phyloP scores from a whole-genome alignment of 495 filamentous ascomycete species.

The Cercophora scortea region DNA sequence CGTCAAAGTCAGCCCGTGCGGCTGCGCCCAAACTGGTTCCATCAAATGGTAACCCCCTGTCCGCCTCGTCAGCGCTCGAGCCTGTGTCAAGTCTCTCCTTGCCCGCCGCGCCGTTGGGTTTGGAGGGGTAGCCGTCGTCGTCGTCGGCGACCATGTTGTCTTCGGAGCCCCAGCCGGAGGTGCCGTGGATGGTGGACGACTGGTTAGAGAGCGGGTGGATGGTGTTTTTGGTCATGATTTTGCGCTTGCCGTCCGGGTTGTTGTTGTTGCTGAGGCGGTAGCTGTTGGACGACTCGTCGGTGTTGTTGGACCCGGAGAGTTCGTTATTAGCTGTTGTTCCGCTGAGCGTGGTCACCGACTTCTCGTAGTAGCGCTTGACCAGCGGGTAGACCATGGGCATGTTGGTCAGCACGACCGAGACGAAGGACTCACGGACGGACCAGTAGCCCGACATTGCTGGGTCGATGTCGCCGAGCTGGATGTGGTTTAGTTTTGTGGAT shows the following conservation, averaged over 20 bases:
- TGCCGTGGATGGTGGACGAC: not conserved
- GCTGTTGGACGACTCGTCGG: not conserved
- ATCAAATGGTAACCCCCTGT: too few species aligned
- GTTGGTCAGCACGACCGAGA: constrained; percentile 52
- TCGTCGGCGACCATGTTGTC: not conserved
- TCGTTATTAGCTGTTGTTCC: not conserved
- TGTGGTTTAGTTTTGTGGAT: not conserved
- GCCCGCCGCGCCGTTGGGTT: too few species aligned
- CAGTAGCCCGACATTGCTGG: constrained; percentile 48
- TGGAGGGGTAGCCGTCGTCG: not conserved
- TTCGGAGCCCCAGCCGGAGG: not conserved
- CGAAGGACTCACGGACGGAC: constrained; percentile 58
- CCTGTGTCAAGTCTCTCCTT: too few species aligned
- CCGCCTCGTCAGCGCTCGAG: too few species aligned
- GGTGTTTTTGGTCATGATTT: not conserved
- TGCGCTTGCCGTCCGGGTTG: not conserved
- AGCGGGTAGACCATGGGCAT: constrained; percentile 54
- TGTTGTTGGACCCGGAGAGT: not conserved
- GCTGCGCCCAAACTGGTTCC: too few species aligned
- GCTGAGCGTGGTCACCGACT: not conserved
- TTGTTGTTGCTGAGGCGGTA: not conserved
- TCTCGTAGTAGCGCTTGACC: constrained; percentile 7
- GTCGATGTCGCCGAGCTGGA: constrained; percentile 38
- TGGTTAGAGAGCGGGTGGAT: not conserved
- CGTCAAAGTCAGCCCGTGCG: too few species aligned